Conservation (phyloP, 2,329 filamentous ascomycete species). For the Colletotrichum euphorbiae region DNA sequence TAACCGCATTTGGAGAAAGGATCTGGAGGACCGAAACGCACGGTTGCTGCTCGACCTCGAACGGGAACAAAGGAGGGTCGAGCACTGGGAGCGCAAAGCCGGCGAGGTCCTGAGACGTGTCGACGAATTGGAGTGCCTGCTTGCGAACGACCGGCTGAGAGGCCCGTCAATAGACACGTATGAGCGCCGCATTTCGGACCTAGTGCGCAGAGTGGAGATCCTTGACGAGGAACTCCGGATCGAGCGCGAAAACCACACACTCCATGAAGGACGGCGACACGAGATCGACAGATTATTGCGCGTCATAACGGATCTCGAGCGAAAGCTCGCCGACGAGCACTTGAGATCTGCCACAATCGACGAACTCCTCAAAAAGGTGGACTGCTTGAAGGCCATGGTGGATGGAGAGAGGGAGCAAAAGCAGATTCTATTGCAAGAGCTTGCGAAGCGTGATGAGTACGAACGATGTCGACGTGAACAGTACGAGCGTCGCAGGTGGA, state of each 20-base stretch:
- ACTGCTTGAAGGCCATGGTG: constrained; percentile 30
- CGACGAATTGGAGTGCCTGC: constrained; percentile 27
- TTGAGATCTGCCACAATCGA: constrained; percentile 2
- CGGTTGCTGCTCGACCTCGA: constrained; percentile 77
- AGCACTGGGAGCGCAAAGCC: constrained; percentile 94
- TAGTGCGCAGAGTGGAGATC: constrained; percentile 31
- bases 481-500: constrained; percentile 21
- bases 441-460: constrained; percentile 33
- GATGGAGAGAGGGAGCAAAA: constrained; percentile 27
- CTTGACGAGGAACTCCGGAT: constrained; percentile 33
- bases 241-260: constrained; percentile 22
- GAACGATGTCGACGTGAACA: constrained; percentile 9
- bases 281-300: constrained; percentile 31
- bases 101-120: constrained; percentile 22
- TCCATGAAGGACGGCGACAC: constrained; percentile 20
- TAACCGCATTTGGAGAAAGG: constrained; percentile 28
- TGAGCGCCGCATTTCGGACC: constrained; percentile 30
- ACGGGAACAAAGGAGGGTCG: constrained; percentile 91
- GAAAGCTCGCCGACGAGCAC: constrained; percentile 31
- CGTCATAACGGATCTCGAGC: constrained; percentile 23
- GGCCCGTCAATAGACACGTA: constrained; percentile 15
- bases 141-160: constrained; percentile 28
- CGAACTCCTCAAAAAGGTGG: constrained; percentile 30
- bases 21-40: constrained; percentile 29
- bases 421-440: constrained; percentile 26